phyloP scores from a whole-genome alignment of 371 early-diverging fungal genomes.

The Mortierella sp. region DNA sequence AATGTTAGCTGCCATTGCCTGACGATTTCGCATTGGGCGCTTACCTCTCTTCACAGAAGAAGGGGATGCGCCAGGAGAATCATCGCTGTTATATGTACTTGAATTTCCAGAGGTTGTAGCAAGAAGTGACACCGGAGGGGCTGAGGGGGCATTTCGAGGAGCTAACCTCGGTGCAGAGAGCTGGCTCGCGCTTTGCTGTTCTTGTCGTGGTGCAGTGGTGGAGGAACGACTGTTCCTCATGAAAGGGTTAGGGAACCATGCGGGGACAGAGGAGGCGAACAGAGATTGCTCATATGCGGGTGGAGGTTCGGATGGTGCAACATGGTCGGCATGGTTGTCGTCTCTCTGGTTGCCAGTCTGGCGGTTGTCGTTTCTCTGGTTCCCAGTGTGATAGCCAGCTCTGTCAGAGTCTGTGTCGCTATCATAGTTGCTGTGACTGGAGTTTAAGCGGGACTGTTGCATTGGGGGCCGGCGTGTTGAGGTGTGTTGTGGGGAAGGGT shows the following conservation, averaged over 20 bases:
- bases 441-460: neutral
- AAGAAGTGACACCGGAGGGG: neutral
- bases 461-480: neutral
- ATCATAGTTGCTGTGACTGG: neutral
- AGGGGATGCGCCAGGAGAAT: neutral
- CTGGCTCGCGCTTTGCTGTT: neutral
- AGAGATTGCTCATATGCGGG: constrained; percentile 1
- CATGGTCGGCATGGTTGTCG: neutral
- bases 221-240: neutral
- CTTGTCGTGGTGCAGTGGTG: neutral
- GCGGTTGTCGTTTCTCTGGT: neutral
- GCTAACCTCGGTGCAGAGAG: neutral
- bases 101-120: neutral
- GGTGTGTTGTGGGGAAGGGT: neutral
- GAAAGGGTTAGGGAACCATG: constrained; percentile 6
- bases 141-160: neutral
- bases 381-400: neutral
- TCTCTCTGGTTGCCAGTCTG: neutral
- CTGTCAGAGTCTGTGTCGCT: neutral
- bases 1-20: neutral
- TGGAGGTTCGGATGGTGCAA: constrained; percentile 1
- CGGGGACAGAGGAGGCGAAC: neutral
- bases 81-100: neutral
- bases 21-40: constrained; percentile 1
- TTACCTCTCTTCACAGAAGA: constrained; percentile 16